Base-by-base conservation (phyloP, 257 asterid species). In the Gentiana macrophylla region DNA sequence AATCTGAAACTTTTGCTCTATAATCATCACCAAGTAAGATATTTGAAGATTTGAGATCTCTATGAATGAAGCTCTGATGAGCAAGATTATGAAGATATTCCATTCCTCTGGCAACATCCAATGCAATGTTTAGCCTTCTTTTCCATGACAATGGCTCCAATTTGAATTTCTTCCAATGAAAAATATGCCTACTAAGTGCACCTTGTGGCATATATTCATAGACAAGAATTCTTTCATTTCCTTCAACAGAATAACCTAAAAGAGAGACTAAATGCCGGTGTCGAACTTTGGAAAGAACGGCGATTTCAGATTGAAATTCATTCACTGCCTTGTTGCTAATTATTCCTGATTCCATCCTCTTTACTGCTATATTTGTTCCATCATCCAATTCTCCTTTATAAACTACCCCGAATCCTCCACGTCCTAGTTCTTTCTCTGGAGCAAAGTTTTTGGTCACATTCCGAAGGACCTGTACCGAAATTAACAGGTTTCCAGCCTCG, bases 61-160 rank as follows among this genome's bases (percentile, higher is more conserved):
- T 72, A 37, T 88, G 96, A 38, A 88, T 82, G 69, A 87, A 84
- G 56, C 94, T 77, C 66, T 79, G 94, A 64, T 84, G 95, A 63
- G 90, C 96, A 34, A 88, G 73, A 51, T 60, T 70, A 62, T 88
- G 96, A 52, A 88, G 86, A 61, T 88, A 88, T 60, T 88, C 96
- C 82, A 88, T 59, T 43, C 91, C 97, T 67, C 97, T 59, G 51
- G 97, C 97, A 55, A 88, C 95, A 77, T 88, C 96, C 55, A 88
- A 67, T 11, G 97, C 95, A 52, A 88, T 79, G 58, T 85, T 85
- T 5, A 88, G 78, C 81, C 97, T 77, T 65, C 82, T 79, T 65
- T 81, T 89, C 97, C 95, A 89, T 50, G 97, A 85, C 1, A 89
- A 75, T 37, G 97, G 97, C 84, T 89, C 97, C 11, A 81, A n/a